phyloP scores from a whole-genome alignment of 2,329 filamentous ascomycete species.

The Colletotrichum cordylinicola region DNA sequence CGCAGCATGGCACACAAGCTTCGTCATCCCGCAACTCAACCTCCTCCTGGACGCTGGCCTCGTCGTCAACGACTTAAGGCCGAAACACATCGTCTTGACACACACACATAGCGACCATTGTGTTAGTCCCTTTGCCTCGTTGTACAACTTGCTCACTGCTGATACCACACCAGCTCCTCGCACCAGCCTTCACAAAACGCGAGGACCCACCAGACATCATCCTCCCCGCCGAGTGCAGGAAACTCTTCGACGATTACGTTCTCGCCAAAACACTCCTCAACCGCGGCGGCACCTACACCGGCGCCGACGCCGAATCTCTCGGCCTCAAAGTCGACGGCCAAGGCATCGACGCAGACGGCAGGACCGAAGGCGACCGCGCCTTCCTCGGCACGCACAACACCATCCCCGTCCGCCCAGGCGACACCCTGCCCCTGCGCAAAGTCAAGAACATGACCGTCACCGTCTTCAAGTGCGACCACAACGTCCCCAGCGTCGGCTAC shows the following conservation, averaged over 20 bases:
- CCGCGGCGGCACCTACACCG: conserved; percentile 39
- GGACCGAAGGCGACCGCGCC: conserved; percentile 23
- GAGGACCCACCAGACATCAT: conserved; percentile 52
- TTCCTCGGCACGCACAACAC: conserved; percentile 45
- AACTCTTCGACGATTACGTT: conserved; percentile 44
- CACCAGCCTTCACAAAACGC: conserved; percentile 48
- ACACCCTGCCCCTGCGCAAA: conserved; percentile 39
- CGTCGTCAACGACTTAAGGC: conserved; percentile 48
- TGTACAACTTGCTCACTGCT: neutral
- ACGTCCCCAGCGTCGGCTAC: conserved; percentile 53
- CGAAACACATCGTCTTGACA: conserved; percentile 55
- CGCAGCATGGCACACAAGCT: conserved; percentile 58
- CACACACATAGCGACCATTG: conserved; percentile 56
- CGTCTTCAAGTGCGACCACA: conserved; percentile 52
- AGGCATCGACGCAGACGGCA: conserved; percentile 22
- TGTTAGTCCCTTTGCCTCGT: too few species aligned
- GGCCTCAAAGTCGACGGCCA: conserved; percentile 21
- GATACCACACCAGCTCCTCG: conserved; percentile 30
- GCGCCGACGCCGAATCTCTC: conserved; percentile 28
- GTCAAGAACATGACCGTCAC: conserved; percentile 42
- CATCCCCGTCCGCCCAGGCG: conserved; percentile 40
- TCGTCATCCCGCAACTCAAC: conserved; percentile 54
- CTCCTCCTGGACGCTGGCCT: conserved; percentile 55
- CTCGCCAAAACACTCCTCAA: conserved; percentile 47
- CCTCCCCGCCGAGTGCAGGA: conserved; percentile 46